phyloP scores from a whole-genome alignment of 2,329 filamentous ascomycete species.

The Raffaelea deltoideospora region DNA sequence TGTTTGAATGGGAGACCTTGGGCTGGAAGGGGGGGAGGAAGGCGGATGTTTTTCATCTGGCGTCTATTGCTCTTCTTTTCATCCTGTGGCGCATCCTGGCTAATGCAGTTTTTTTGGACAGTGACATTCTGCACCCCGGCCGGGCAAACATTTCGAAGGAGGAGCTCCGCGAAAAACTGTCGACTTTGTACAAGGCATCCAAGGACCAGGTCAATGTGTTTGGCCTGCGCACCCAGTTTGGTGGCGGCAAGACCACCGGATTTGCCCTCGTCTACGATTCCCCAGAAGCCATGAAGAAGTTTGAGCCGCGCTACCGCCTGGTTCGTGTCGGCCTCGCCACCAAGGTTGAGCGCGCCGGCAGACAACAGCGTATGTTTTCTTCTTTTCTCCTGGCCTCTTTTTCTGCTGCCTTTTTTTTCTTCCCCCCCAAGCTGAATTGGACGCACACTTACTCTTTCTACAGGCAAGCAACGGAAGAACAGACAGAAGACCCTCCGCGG shows the following conservation, averaged over 20 bases:
- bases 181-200: constrained; percentile 92
- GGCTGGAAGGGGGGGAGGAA: no score
- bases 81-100: no score
- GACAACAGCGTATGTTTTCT: constrained; percentile 77
- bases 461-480: constrained; percentile 99
- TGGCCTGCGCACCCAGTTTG: constrained; percentile 95
- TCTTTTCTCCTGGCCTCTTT: background rate
- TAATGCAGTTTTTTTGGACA: constrained; percentile 30
- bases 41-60: no score
- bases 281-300: constrained; percentile 97
- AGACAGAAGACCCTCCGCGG: constrained; percentile 96
- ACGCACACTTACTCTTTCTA: constrained; percentile 13
- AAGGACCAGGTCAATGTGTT: constrained; percentile 98
- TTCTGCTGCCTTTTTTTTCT: constrained; percentile 3
- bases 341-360: constrained; percentile 94
- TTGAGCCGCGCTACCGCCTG: constrained; percentile 96
- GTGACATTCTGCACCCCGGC: constrained; percentile 98
- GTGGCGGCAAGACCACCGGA: constrained; percentile 99
- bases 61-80: no score
- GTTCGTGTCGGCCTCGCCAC: constrained; percentile 80
- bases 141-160: constrained; percentile 98
- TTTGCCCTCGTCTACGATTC: constrained; percentile 99
- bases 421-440: no score
- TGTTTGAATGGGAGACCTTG: no score
- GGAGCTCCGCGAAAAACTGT: constrained; percentile 90